Base-by-base conservation (phyloP, 1,284 basidiomycete species). In the Trichosporon sp. region DNA sequence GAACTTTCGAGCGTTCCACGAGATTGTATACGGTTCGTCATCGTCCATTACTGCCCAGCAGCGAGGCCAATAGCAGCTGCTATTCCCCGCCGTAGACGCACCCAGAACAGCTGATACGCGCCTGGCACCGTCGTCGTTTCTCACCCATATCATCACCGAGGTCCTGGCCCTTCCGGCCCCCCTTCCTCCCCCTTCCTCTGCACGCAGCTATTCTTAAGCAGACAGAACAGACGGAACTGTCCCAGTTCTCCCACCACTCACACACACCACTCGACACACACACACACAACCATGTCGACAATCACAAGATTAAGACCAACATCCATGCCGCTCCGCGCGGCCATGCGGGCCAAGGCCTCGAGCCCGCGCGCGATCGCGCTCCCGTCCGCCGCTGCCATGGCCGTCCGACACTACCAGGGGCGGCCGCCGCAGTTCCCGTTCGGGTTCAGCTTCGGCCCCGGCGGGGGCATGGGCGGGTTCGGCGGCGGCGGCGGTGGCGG, bases 321-420 rank as follows among this genome's bases (percentile, higher is more conserved):
- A 31, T 60, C 56, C 15, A 11, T 29, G 18, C 56, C 56, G 8
- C 56, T 60, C 11, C 27, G 56, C 5, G 56, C 56, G 13, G 56
- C 56, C 27, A 31, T 31, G 56, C 53, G 53, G 25, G 27, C 27
- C 56, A 31, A 29, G 56, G 18, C 56, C 15, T 4, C 56, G 21
- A 51, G 18, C 27, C 27, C 56, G 56, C 56, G 56, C 29, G 56
- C 56, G 56, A 12, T 60, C 29, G 56, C 56, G 11, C 56, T 60
- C 6, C 56, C 56, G 1, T 12, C 56, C 23, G 23, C 47, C 15
- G 56, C 56, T 12, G 56, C 56, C 29, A 29, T 60, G 27, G 27
- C 56, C 27, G 56, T 60, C 27, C 56, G 56, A n/a, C 56, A 60
- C 56, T 60, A 60, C 56, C 56, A 60, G 56, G 56, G 56, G 5